Percentiles rank a stretch among this genome's conserved stretches.
These are phyloP conservation scores for Acacia acuminata DNA, from an alignment of 306 rosid genomes.

Conservation along the genomic window DNA sequence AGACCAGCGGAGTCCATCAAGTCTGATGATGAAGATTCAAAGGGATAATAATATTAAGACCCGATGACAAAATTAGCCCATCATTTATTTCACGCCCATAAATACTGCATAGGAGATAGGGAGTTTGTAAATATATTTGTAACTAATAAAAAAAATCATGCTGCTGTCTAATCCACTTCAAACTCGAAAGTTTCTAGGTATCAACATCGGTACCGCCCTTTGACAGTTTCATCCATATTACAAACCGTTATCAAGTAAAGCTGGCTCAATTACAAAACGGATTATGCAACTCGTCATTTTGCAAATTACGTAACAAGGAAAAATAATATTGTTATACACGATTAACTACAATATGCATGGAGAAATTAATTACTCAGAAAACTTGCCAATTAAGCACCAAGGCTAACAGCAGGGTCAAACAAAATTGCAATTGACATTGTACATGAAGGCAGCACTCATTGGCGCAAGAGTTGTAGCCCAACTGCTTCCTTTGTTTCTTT, in stretches of 20 bases:
- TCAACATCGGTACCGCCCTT: neutral
- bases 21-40: slow-evolving; percentile 22
- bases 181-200: neutral
- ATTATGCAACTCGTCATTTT: neutral
- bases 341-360: neutral
- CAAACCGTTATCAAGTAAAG: neutral
- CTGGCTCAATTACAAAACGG: neutral
- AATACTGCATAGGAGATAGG: neutral
- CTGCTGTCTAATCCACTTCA: neutral
- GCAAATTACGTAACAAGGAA: neutral
- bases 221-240: neutral
- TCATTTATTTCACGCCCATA: neutral
- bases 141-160: neutral
- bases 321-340: neutral
- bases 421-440: slow-evolving; percentile 27
- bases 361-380: slow-evolving; percentile 7
- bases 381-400: slow-evolving; percentile 41
- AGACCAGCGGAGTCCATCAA: slow-evolving; percentile 40
- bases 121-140: neutral
- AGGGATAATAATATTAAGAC: slow-evolving; percentile 29
- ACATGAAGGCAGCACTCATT: slow-evolving; percentile 35
- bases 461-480: slow-evolving; percentile 36
- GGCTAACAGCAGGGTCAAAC: slow-evolving; percentile 38
- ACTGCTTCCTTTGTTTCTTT: neutral
- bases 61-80: slow-evolving; percentile 19